Base-by-base conservation (phyloP, 2,329 filamentous ascomycete species). In the Fonsecaea multimorphosa region DNA sequence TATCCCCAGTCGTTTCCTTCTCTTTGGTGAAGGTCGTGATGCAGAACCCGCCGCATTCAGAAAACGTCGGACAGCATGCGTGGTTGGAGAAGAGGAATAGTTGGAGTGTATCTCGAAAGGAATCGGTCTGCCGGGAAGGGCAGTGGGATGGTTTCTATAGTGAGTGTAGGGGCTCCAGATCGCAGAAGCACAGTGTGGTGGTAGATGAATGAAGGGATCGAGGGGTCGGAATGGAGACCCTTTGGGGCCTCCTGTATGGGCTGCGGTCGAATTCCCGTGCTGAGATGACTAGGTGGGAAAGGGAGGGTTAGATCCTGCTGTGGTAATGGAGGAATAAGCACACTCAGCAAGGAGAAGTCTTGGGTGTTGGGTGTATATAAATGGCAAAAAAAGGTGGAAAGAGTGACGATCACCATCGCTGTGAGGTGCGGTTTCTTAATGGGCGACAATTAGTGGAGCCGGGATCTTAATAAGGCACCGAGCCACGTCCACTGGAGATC, bases 1-100 rank as follows among this genome's bases (percentile, higher is more conserved):
- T 67, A 70, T 38, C 70, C 68, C 68, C 70, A 72, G 40, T 72
- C 68, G 55, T 61, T 62, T 61, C 63, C 56, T 66, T 69, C 63
- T 67, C 68, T 68, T 61, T 58, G 53, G 27, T 64, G 52, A 11
- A 68, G 58, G 61, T 72, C 66, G 64, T 59, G 53, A 57, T 65
- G 52, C 40, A 54, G 60, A 55, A 65, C 44, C 55, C 70, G 58
- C 38, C 46, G 68, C 70, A 72, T 72, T 68, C 68, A 69, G 67
- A 54, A 34, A 58, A 38, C 49, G 29, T 29, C 19, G 22, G n/a
- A 1, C 22, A 36, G 31, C 58, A 60, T 52, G 8, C 22, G 36
- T 58, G 12, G 4, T n/a, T 32, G 44, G 49, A 51, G 38, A 19
- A 16, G 27, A 12, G 19, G 44, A 54, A 31, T 12, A 54, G 51